phyloP scores from a whole-genome alignment of 2,329 filamentous ascomycete genomes.

The Cercospora sp. region DNA sequence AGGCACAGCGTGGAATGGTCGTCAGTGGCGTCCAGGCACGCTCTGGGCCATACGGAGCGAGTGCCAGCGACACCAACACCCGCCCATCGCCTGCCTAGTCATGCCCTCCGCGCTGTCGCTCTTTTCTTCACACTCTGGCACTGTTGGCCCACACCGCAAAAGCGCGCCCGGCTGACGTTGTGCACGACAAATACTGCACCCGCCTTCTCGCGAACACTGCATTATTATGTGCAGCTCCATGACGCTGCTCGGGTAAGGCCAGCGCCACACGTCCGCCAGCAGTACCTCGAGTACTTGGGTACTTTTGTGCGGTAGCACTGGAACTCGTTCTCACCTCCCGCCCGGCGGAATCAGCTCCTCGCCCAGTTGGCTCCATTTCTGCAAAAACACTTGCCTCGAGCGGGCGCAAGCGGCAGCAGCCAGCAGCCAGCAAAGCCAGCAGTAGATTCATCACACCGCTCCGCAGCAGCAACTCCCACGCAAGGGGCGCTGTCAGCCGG shows the following conservation, averaged over 20 bases:
- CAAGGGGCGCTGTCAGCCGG: not conserved
- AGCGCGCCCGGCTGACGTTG: not conserved
- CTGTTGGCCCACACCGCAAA: not conserved
- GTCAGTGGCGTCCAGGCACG: slow-evolving; percentile 14
- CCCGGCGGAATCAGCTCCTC: not conserved
- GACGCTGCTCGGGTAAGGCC: not conserved
- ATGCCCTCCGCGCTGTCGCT: not conserved
- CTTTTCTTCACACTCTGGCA: not conserved
- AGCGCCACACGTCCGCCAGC: not conserved
- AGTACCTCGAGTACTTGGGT: not conserved
- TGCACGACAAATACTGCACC: not conserved
- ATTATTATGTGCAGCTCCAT: not conserved
- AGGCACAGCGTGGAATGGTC: slow-evolving; percentile 4
- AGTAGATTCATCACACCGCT: not conserved
- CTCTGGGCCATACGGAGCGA: slow-evolving; percentile 8
- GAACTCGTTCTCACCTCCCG: not conserved
- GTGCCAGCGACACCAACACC: not conserved
- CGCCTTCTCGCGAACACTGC: not conserved
- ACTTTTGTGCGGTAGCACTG: not conserved
- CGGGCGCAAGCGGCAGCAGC: not conserved
- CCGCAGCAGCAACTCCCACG: not conserved
- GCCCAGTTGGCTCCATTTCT: not conserved
- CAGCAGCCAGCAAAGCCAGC: not conserved
- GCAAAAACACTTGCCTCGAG: not conserved
- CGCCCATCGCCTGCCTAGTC: not conserved